Evolutionary conservation across 1,284 basidiomycete species (phyloP).

Genomic region (Tilletia walkeri): DNA sequence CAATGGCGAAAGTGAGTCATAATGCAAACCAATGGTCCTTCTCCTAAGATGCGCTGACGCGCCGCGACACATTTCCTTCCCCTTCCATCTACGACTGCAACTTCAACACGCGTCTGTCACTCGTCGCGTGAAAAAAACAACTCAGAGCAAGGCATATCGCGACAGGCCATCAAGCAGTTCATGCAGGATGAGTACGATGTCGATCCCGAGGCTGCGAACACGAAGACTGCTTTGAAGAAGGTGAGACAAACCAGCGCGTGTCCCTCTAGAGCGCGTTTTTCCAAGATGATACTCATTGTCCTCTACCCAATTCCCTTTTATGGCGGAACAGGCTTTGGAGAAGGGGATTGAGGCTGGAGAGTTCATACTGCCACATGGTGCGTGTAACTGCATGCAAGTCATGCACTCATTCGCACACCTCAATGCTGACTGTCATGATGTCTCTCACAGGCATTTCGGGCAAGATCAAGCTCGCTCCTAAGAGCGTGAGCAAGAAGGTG

Average conservation of each 20-base stretch:
- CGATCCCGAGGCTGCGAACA: background rate
- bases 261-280: background rate
- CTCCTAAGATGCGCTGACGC: too few relatives aligned
- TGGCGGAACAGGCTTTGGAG: background rate
- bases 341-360: conserved; percentile 8
- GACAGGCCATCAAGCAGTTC: conserved; percentile 4
- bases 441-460: background rate
- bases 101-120: too few relatives aligned
- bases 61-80: too few relatives aligned
- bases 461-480: conserved; percentile 3
- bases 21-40: too few relatives aligned
- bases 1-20: too few relatives aligned
- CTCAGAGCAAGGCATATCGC: conserved; percentile 1
- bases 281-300: background rate
- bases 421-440: too few relatives aligned
- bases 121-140: background rate
- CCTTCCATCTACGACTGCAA: too few relatives aligned
- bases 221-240: conserved; percentile 10
- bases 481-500: conserved; percentile 2
- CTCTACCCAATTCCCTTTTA: background rate
- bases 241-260: background rate
- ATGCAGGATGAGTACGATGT: background rate
- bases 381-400: background rate
- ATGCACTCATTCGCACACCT: too few relatives aligned
- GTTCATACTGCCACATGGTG: background rate